phyloP scores from a whole-genome alignment of 148 eudicot genomes.

The Salicornia ramosissima region DNA sequence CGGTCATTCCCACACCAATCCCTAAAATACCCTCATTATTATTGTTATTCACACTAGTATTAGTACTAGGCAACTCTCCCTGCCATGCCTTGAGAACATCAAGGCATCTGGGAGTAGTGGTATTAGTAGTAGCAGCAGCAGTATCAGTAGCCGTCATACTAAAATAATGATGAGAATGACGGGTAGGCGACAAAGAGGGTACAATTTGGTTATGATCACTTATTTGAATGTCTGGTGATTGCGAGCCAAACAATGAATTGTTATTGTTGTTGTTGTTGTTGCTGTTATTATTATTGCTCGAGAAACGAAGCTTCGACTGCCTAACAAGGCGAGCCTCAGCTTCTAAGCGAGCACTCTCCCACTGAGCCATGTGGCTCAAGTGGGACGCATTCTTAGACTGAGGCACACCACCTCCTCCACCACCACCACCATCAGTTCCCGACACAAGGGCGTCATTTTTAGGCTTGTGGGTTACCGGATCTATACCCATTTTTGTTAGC shows the following conservation, averaged over 20 bases:
- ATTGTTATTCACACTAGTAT: neutral
- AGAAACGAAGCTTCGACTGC: slow-evolving; percentile 61
- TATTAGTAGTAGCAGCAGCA: neutral
- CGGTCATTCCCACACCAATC: slow-evolving; percentile 1
- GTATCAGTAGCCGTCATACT: neutral
- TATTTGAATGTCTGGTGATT: slow-evolving; percentile 1
- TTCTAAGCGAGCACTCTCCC: slow-evolving; percentile 94
- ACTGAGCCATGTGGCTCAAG: slow-evolving; percentile 95
- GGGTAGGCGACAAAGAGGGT: neutral
- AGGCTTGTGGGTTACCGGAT: slow-evolving; percentile 91
- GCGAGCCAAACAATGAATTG: slow-evolving; percentile 9
- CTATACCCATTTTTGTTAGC: slow-evolving; percentile 80
- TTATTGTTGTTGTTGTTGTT: too few species aligned
- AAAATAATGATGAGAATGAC: neutral
- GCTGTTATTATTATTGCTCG: slow-evolving; percentile 6
- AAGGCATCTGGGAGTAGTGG: slow-evolving; percentile 32
- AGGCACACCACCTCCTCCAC: slow-evolving; percentile 11
- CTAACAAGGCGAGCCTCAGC: slow-evolving; percentile 83
- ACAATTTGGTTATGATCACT: slow-evolving; percentile 6
- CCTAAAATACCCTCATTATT: slow-evolving; percentile 15
- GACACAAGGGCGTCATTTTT: slow-evolving; percentile 57
- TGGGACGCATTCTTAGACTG: slow-evolving; percentile 62
- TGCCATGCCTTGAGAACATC: slow-evolving; percentile 60
- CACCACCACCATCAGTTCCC: slow-evolving; percentile 28
- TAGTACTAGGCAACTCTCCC: slow-evolving; percentile 27